Evolutionary conservation across 768 basidiomycete genomes (phyloP).

Genomic region (Mycena indigotica): DNA sequence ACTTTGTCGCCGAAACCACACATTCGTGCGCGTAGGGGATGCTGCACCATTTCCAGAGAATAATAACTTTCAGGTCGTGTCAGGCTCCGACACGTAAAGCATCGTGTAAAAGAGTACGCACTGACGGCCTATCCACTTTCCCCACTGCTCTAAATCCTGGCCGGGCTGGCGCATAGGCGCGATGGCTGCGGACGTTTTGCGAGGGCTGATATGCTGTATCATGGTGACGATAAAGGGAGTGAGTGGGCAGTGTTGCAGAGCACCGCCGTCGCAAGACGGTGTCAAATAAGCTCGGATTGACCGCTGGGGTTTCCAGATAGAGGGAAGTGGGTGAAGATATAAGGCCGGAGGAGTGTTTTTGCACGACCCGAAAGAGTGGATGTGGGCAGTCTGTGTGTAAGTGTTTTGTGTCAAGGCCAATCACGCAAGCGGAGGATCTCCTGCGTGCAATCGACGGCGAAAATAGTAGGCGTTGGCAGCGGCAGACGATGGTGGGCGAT

Average conservation of each 20-base stretch:
- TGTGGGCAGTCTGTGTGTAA: conserved; percentile 30
- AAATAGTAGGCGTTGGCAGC: not conserved
- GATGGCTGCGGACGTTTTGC: conserved; percentile 37
- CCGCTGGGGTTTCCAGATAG: too few relatives aligned
- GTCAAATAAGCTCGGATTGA: too few relatives aligned
- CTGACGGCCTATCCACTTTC: conserved; percentile 68
- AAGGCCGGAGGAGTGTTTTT: conserved; percentile 13
- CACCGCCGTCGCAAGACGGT: too few relatives aligned
- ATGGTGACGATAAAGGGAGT: conserved; percentile 35
- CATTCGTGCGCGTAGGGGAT: conserved; percentile 90
- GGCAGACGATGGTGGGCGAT: not conserved
- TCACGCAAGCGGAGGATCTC: conserved; percentile 7
- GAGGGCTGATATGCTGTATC: conserved; percentile 67
- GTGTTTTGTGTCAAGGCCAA: conserved; percentile 25
- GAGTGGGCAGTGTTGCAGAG: not conserved
- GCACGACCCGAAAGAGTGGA: conserved; percentile 47
- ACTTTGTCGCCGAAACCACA: conserved; percentile 98
- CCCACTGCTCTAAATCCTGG: conserved; percentile 64
- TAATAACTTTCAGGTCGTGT: conserved; percentile 58
- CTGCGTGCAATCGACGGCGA: too few relatives aligned
- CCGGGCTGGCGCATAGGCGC: conserved; percentile 34
- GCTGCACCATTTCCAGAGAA: conserved; percentile 81
- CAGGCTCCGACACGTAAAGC: conserved; percentile 11
- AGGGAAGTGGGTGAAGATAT: not conserved
- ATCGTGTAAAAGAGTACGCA: conserved; percentile 34